Percentiles rank a stretch among this genome's conserved stretches.
These are phyloP conservation scores for Nephelium lappaceum DNA, from an alignment of 345 rosid species.

Conservation along the genomic window DNA sequence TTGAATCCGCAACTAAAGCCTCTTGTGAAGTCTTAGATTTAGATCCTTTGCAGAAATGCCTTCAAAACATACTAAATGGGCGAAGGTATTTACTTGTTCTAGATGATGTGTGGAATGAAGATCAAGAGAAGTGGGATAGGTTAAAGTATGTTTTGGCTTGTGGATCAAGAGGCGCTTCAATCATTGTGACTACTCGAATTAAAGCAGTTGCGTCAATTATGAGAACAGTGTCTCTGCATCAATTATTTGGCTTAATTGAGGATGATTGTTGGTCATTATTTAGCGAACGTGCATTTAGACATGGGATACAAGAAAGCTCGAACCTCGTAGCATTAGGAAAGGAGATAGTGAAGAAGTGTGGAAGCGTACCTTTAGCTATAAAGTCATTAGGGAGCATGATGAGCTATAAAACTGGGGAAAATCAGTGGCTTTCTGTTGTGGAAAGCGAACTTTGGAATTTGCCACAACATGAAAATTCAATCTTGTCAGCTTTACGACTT, in stretches of 20 bases:
- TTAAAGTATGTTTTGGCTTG: not conserved
- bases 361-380: constrained; percentile 7
- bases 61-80: not conserved
- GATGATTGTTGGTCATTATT: constrained; percentile 19
- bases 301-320: not conserved
- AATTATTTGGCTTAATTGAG: not conserved
- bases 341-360: constrained; percentile 19
- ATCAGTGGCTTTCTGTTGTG: not conserved
- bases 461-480: not conserved
- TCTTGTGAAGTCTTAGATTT: not conserved
- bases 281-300: constrained; percentile 13
- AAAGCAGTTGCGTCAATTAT: constrained; percentile 5
- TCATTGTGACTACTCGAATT: constrained; percentile 4
- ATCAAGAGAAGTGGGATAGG: constrained; percentile 9
- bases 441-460: not conserved
- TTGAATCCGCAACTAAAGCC: not conserved
- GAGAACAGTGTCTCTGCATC: not conserved
- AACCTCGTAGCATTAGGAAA: not conserved
- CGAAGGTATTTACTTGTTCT: not conserved
- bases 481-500: not conserved
- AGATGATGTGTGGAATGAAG: constrained; percentile 14
- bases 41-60: not conserved
- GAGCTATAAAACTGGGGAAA: not conserved
- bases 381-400: not conserved
- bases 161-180: not conserved